Evolutionary conservation across 768 basidiomycete species (phyloP).

Genomic region (Lepiota subincarnata): DNA sequence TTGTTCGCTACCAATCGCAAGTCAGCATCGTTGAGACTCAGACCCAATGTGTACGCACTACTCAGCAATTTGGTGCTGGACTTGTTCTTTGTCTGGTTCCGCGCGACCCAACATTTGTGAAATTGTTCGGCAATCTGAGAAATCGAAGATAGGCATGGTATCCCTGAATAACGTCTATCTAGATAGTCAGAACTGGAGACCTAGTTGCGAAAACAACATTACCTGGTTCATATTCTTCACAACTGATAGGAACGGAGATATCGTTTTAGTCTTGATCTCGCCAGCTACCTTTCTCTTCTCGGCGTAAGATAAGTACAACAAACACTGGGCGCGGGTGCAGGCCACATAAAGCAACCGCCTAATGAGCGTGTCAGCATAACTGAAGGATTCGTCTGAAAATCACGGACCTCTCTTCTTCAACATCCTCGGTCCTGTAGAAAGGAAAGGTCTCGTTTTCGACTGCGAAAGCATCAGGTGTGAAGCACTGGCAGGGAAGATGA

Average conservation of each 20-base stretch:
- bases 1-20: conserved; percentile 23
- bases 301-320: conserved; percentile 57
- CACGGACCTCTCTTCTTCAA: conserved; percentile 75
- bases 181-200: neutral
- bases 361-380: neutral
- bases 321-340: conserved; percentile 77
- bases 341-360: conserved; percentile 87
- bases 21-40: conserved; percentile 10
- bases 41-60: conserved; percentile 38
- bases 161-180: conserved; percentile 41
- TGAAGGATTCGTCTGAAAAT: neutral
- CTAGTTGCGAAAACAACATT: conserved; percentile 14
- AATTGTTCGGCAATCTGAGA: conserved; percentile 42
- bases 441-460: conserved; percentile 76
- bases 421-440: conserved; percentile 66
- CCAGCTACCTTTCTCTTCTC: conserved; percentile 50
- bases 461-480: conserved; percentile 20
- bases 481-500: neutral
- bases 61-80: conserved; percentile 36
- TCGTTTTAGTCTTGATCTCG: conserved; percentile 41
- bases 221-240: conserved; percentile 42
- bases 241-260: conserved; percentile 56
- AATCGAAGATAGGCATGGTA: conserved; percentile 37
- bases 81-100: conserved; percentile 39
- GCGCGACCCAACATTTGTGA: conserved; percentile 50